Evolutionary conservation across 2,329 filamentous ascomycete genomes (phyloP).

Genomic region (Colletotrichum sp.): DNA sequence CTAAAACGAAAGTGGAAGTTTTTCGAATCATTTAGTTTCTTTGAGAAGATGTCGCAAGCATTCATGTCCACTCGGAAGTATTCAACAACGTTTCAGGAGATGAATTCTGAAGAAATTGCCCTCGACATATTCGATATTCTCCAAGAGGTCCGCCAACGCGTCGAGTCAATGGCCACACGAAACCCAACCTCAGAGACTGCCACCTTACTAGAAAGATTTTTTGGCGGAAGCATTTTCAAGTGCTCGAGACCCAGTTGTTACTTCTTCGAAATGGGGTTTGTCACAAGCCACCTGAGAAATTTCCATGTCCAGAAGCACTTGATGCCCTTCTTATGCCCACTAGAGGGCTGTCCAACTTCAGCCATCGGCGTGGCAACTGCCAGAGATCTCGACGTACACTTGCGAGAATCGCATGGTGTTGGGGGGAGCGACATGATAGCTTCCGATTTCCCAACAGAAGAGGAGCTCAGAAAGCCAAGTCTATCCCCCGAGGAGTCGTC

Average conservation of each 20-base stretch:
- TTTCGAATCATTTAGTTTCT: neutral
- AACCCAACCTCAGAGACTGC: accelerated
- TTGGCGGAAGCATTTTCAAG: neutral
- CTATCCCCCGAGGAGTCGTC: no score
- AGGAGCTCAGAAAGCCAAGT: neutral
- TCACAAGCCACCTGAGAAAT: neutral
- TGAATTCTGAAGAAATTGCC: neutral
- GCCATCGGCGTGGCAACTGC: neutral
- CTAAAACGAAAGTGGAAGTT: neutral
- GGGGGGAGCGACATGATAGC: no score
- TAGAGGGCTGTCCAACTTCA: neutral
- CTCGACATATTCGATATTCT: neutral
- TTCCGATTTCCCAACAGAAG: neutral
- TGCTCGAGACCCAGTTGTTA: neutral
- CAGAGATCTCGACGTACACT: neutral
- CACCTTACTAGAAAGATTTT: neutral
- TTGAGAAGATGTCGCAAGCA: neutral
- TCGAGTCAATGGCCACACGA: no score
- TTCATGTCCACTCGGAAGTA: neutral
- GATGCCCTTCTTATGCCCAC: neutral
- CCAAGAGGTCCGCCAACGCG: neutral
- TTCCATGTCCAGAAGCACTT: neutral
- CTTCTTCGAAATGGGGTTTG: neutral
- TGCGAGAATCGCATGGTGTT: neutral
- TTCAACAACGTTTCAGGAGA: neutral